Evolutionary conservation across 2,329 filamentous ascomycete species (phyloP).

Genomic region (Colletotrichum godetiae): DNA sequence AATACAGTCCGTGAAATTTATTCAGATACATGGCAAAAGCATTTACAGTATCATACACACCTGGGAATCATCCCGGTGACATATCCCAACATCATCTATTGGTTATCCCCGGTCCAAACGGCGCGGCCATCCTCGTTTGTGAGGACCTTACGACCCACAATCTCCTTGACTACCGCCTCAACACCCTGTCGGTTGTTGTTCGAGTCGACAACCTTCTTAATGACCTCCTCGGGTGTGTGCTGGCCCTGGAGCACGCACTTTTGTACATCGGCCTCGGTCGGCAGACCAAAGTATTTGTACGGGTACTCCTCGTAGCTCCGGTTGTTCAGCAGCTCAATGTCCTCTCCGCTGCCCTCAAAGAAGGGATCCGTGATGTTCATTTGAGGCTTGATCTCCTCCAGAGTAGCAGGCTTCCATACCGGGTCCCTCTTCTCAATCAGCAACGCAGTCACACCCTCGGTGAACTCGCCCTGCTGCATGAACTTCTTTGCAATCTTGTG

Average conservation of each 20-base stretch:
- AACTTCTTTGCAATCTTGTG: slow-evolving; percentile 86
- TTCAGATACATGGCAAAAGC: slow-evolving; percentile 30
- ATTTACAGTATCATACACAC: slow-evolving; percentile 35
- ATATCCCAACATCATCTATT: slow-evolving; percentile 3
- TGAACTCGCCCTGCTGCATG: slow-evolving; percentile 93
- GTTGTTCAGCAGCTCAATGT: slow-evolving; percentile 71
- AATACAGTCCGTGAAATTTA: slow-evolving; percentile 15
- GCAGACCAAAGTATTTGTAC: slow-evolving; percentile 75
- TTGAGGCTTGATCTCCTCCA: slow-evolving; percentile 72
- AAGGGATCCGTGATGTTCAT: slow-evolving; percentile 73
- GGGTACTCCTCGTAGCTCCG: slow-evolving; percentile 80
- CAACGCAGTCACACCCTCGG: slow-evolving; percentile 86
- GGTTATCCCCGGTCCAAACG: slow-evolving; percentile 46
- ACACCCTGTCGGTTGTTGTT: slow-evolving; percentile 77
- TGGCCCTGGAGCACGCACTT: slow-evolving; percentile 52
- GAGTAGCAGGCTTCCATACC: slow-evolving; percentile 79
- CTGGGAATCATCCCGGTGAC: slow-evolving; percentile 12
- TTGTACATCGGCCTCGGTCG: slow-evolving; percentile 73
- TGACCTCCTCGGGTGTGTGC: slow-evolving; percentile 66
- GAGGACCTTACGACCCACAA: slow-evolving; percentile 71
- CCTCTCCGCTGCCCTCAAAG: slow-evolving; percentile 64
- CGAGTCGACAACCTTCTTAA: slow-evolving; percentile 70
- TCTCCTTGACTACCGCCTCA: slow-evolving; percentile 74
- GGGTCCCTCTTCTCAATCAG: slow-evolving; percentile 79
- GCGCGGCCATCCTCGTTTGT: slow-evolving; percentile 56